Base-by-base conservation (phyloP, 164 flowering plant species). In the Echeveria elegans region DNA sequence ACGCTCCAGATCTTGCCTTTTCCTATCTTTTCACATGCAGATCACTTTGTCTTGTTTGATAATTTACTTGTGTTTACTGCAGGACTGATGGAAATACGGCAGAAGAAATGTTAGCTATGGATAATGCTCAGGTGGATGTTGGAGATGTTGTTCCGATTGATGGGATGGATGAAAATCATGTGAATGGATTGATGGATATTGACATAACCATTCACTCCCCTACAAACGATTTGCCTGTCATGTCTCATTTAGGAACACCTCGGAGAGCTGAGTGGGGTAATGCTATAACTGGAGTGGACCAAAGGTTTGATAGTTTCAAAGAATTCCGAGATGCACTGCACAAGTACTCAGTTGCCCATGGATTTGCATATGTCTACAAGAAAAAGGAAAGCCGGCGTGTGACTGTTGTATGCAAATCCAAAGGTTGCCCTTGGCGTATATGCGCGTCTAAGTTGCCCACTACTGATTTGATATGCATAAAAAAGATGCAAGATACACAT, bases 401-500 rank as follows among this genome's bases (percentile, higher is more conserved):
- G 29, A 74, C 50, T 56, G 74, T 65, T 16, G 68, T 58, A 29
- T 71, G 74, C 62, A 68, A 65, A 31, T 38, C 40, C 40, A 70
- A 74, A 37, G 74, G 72, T n/a, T 74, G 77, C 34, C 70, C 69
- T 26, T 74, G 77, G 77, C 36, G 74, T 26, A 68, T 71, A 53
- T 36, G 29, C 65, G 74, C 72, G 0, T 65, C 77, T 26, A 68
- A 40, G 37, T 63, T 65, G 19, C 41, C 66, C 24, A 68, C 65
- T 30, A 63, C 61, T 16, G 68, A 47, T n/a, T 48, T 68, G 15
- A 65, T 71, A 14, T 31, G 63, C 40, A 71, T 71, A 23, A 71
- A 65, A 62, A 74, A 37, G 61, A 36, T 74, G 24, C 52, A 59
- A 38, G 64, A 12, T 47, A 37, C 59, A 15, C 77, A 74, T 52